Evolutionary conservation across 176 grass and related monocot species (phyloP).

Genomic region (Phoenix dactylifera): DNA sequence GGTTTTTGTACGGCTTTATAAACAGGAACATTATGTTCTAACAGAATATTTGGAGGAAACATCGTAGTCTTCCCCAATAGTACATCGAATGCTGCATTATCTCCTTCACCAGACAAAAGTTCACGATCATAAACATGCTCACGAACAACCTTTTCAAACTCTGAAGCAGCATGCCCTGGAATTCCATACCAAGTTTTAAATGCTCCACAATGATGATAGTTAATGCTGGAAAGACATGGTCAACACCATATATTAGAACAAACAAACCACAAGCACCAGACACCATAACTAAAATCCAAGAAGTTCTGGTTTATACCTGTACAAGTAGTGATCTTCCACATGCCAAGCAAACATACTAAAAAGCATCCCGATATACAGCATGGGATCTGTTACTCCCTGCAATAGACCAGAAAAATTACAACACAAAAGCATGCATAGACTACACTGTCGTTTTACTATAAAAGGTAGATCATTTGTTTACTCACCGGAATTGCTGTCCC

Average conservation of each 20-base stretch:
- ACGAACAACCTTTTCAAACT: constrained; percentile 68
- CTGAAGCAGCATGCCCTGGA: constrained; percentile 71
- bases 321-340: constrained; percentile 98
- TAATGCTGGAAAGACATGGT: constrained; percentile 47
- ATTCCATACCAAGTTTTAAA: constrained; percentile 97
- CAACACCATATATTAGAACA: too few relatives aligned
- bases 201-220: constrained; percentile 97
- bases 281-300: too few relatives aligned
- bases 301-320: constrained; percentile 47
- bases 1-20: constrained; percentile 92
- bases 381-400: constrained; percentile 98
- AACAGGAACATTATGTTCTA: constrained; percentile 78
- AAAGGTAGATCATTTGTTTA: constrained; percentile 12
- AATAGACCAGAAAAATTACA: constrained; percentile 23
- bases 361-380: constrained; percentile 99
- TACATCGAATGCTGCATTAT: constrained; percentile 91
- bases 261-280: too few relatives aligned
- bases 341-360: constrained; percentile 99
- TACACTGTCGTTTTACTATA: neutral
- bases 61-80: constrained; percentile 92
- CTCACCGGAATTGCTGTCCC: constrained; percentile 69
- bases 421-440: neutral
- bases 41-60: constrained; percentile 85
- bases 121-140: constrained; percentile 77
- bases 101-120: constrained; percentile 67